phyloP scores from a whole-genome alignment of 306 rosid genomes.

The Cucurbita pepo region DNA sequence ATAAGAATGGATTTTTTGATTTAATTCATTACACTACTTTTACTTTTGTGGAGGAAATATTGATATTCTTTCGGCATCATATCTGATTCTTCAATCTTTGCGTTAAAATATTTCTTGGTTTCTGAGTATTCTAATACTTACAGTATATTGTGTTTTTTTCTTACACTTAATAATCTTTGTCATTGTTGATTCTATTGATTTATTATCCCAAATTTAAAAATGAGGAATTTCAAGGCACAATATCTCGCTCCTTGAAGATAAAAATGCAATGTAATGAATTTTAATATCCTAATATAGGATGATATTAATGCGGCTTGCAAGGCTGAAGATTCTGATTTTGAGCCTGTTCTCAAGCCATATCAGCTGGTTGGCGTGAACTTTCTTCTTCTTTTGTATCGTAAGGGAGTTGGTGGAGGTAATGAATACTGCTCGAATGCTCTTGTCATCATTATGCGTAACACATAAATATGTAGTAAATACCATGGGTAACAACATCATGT shows the following conservation, averaged over 20 bases:
- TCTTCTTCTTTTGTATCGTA: conserved; percentile 70
- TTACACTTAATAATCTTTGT: not conserved
- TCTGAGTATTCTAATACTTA: not conserved
- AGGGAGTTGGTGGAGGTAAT: conserved; percentile 90
- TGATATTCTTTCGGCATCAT: not conserved
- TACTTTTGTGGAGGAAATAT: too few relatives aligned
- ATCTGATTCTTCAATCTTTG: not conserved
- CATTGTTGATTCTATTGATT: not conserved
- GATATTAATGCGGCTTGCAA: conserved; percentile 74
- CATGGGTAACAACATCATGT: conserved; percentile 2
- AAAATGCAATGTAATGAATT: not conserved
- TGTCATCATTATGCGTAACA: not conserved
- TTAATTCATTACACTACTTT: too few relatives aligned
- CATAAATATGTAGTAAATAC: not conserved
- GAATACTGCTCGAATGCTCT: not conserved
- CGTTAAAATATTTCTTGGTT: not conserved
- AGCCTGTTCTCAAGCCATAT: conserved; percentile 80
- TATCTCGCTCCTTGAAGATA: not conserved
- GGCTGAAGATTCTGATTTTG: conserved; percentile 66
- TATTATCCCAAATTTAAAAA: not conserved
- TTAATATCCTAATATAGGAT: conserved; percentile 28
- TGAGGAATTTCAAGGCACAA: not conserved
- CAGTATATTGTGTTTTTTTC: not conserved
- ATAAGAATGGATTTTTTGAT: too few relatives aligned
- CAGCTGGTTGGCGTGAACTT: conserved; percentile 94